These are phyloP conservation scores for Aureobasidium sp. DNA, from an alignment of 2,329 filamentous ascomycete genomes.

Conservation along the genomic window DNA sequence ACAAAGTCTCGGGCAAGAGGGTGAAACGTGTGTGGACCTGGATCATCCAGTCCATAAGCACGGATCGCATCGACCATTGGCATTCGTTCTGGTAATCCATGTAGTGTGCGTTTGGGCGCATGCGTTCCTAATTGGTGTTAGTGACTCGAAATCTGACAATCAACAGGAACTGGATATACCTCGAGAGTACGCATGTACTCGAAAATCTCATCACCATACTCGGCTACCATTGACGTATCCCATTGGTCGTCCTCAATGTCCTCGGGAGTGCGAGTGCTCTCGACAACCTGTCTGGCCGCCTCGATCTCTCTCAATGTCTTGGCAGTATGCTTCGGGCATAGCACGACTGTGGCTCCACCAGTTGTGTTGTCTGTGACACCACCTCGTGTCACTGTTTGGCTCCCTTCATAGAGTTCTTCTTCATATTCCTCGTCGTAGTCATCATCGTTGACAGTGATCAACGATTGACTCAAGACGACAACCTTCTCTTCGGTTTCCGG, in stretches of 20 bases:
- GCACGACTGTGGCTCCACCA: conserved; percentile 53
- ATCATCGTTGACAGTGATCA: conserved; percentile 10
- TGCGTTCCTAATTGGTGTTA: conserved; percentile 47
- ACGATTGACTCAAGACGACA: background rate
- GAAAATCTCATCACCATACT: conserved; percentile 95
- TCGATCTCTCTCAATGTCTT: conserved; percentile 67
- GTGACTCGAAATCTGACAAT: conserved; percentile 18
- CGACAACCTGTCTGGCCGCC: conserved; percentile 56
- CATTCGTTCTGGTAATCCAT: conserved; percentile 98
- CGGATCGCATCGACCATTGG: conserved; percentile 96
- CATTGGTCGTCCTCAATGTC: conserved; percentile 82
- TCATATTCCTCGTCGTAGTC: conserved; percentile 71
- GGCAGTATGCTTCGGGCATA: conserved; percentile 64
- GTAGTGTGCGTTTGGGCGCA: conserved; percentile 85
- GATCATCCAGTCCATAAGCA: conserved; percentile 96
- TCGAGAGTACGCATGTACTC: conserved; percentile 83
- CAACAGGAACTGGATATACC: conserved; percentile 41
- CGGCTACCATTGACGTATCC: conserved; percentile 96
- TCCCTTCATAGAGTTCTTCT: conserved; percentile 63
- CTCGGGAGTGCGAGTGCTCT: conserved; percentile 56
- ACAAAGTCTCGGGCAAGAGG: conserved; percentile 87
- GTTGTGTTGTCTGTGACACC: conserved; percentile 60
- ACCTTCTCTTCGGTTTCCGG: background rate
- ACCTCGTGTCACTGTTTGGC: conserved; percentile 60
- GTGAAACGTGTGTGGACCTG: conserved; percentile 91